Percentiles rank a stretch among this genome's conserved stretches.
These are phyloP conservation scores for Coccomyxa sp. DNA, from an alignment of 139 green algal species.

Conservation along the genomic window DNA sequence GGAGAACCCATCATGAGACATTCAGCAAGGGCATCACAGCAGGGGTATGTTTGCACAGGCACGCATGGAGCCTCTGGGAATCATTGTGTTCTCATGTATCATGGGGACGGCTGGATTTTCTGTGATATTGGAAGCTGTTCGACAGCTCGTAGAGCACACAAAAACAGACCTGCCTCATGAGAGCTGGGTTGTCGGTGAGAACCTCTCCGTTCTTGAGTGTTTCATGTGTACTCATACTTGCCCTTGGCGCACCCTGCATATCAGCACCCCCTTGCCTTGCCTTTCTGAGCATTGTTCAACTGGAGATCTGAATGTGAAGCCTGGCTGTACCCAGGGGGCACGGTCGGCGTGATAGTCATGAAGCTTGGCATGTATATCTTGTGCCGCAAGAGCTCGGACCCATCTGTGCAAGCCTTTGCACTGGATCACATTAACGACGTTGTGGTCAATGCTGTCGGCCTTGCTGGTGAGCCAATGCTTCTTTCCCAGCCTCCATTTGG, in stretches of 20 bases:
- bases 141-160: neutral
- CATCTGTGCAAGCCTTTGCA: constrained; percentile 44
- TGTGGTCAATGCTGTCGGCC: constrained; percentile 47
- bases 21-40: too few species aligned
- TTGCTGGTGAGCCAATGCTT: constrained; percentile 19
- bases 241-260: too few species aligned
- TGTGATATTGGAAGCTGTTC: constrained; percentile 43
- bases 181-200: neutral
- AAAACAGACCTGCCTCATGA: neutral
- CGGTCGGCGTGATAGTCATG: constrained; percentile 20
- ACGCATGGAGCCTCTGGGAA: constrained; percentile 55
- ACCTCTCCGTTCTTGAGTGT: neutral
- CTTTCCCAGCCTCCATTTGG: neutral
- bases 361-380: constrained; percentile 38
- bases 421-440: constrained; percentile 64
- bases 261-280: too few species aligned
- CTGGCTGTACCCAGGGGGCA: neutral
- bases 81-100: constrained; percentile 54
- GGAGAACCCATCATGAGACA: too few species aligned
- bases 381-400: constrained; percentile 23
- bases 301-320: too few species aligned
- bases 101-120: constrained; percentile 54
- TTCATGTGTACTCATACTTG: neutral
- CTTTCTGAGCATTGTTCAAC: too few species aligned
- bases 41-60: constrained; percentile 14